A percentile compares a stretch with the other conserved stretches of the same genome.
phyloP scores from a whole-genome alignment of 2,329 filamentous ascomycete genomes.

The Colletotrichum aenigma region DNA sequence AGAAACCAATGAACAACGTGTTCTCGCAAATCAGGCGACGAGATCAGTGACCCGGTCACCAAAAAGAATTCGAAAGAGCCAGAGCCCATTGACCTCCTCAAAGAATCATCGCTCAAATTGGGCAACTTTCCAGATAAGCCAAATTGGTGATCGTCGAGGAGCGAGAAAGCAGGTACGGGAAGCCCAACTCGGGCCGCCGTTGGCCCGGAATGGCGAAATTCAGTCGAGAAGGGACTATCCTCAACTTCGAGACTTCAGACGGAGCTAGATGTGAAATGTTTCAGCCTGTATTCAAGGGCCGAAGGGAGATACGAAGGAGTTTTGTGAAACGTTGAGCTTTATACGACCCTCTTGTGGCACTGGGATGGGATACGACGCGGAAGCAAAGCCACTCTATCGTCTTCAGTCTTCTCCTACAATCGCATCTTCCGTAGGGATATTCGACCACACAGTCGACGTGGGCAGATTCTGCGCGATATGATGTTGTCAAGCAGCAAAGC shows the following conservation, averaged over 20 bases:
- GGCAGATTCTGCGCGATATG: neutral
- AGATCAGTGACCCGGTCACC: neutral
- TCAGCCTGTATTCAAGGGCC: neutral
- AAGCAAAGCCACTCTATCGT: neutral
- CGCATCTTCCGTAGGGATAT: neutral
- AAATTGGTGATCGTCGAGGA: fast-evolving
- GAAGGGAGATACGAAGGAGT: neutral
- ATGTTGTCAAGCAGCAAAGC: neutral
- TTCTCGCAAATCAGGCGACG: too few relatives aligned
- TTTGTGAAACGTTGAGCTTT: neutral
- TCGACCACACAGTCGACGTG: neutral
- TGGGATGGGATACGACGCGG: neutral
- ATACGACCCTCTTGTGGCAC: neutral
- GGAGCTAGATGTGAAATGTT: neutral
- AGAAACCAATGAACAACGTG: neutral
- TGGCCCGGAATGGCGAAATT: neutral
- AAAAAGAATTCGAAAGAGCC: neutral
- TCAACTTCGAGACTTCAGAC: fast-evolving
- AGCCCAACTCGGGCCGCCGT: neutral
- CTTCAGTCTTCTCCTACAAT: neutral
- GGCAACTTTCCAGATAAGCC: neutral
- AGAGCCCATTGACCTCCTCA: fast-evolving
- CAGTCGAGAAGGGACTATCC: neutral
- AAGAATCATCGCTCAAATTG: neutral
- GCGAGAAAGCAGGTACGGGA: neutral